Conservation (phyloP, 2,329 filamentous ascomycete genomes). For the Clonostachys rhizophaga region DNA sequence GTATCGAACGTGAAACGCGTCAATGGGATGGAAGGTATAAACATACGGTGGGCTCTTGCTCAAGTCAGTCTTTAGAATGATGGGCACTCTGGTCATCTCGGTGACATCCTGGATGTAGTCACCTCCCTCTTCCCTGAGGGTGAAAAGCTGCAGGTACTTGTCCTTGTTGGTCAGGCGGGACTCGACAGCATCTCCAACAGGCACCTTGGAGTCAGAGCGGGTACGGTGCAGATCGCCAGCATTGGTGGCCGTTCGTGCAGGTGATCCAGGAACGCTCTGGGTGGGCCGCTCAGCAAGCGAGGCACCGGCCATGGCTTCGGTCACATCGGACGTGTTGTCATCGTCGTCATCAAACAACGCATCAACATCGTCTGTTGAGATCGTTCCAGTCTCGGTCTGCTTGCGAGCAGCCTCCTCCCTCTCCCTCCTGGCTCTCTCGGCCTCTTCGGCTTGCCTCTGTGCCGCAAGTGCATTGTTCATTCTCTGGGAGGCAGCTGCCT, state of each 20-base stretch:
- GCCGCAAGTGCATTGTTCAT: slow-evolving; percentile 72
- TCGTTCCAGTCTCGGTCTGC: slow-evolving; percentile 91
- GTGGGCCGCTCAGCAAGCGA: slow-evolving; percentile 86
- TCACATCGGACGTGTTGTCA: slow-evolving; percentile 80
- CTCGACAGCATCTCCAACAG: slow-evolving; percentile 69
- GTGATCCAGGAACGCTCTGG: slow-evolving; percentile 92
- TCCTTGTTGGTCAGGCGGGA: slow-evolving; percentile 86
- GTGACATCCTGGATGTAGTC: slow-evolving; percentile 98
- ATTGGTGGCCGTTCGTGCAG: slow-evolving; percentile 67
- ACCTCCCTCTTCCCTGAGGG: slow-evolving; percentile 84
- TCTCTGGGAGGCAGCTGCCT: slow-evolving; percentile 70
- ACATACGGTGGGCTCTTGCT: slow-evolving; percentile 98
- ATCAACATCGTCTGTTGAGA: slow-evolving; percentile 88
- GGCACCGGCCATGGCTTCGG: slow-evolving; percentile 88
- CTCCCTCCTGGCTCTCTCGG: slow-evolving; percentile 76
- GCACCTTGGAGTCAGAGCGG: slow-evolving; percentile 89
- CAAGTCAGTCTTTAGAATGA: slow-evolving; percentile 96
- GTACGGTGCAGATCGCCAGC: slow-evolving; percentile 75
- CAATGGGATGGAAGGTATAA: not conserved
- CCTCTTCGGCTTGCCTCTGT: slow-evolving; percentile 76
- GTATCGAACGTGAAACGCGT: not conserved
- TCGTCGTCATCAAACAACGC: slow-evolving; percentile 95
- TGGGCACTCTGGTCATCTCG: slow-evolving; percentile 96
- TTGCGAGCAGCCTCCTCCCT: slow-evolving; percentile 87
- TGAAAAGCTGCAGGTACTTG: slow-evolving; percentile 90